Base-by-base conservation (phyloP, 1,139 yeast genomes). In the Debaryomyces fabryi region DNA sequence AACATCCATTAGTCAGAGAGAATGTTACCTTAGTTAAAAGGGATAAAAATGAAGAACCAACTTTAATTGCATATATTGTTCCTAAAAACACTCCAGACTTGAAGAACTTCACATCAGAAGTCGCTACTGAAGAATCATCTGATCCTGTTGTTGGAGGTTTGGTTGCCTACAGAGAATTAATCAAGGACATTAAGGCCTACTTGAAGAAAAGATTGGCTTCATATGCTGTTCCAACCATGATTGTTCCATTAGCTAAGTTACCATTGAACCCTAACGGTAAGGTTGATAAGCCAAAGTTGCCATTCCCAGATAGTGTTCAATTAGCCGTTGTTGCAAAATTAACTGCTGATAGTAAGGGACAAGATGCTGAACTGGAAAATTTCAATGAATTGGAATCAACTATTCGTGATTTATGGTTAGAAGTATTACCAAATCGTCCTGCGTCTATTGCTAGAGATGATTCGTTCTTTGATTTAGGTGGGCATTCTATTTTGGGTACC, bases 231-330 rank as follows among this genome's bases (percentile, higher is more conserved):
- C 99, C 99, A 44, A 79, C 97, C 1, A 78, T 93, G 39, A 85
- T 93, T 61, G 93, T 95, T 46, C 98, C 97, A 24, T 76, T 95
- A 74, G 78, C 79, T 29, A 85, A 84, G 63, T 73, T 95, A 63
- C 99, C 99, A 16, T 76, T 95, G 69, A 95, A 95, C 69, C 99
- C 99, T 49, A 95, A 95, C 65, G 99, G 99, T 61, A 95, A 95
- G 70, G 91, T 95, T 47, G 99, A 95, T 70, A 95, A 95, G 71
- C 99, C 98, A 34, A 92, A 93, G 61, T 76, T 93, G 56, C 98
- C 97, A 45, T 90, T 88, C 81, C 99, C 99, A 48, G 90, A 88
- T 51, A 80, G 90, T 34, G 93, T 88, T 27, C 97, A 92, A 69
- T 74, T 93, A 54, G 81, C 83, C 21, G 81, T 84, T 12, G 93